A percentile compares a stretch with the other conserved stretches of the same genome.
These are phyloP conservation scores for Trichosanthes truncata DNA, from an alignment of 306 rosid species.

Conservation along the genomic window DNA sequence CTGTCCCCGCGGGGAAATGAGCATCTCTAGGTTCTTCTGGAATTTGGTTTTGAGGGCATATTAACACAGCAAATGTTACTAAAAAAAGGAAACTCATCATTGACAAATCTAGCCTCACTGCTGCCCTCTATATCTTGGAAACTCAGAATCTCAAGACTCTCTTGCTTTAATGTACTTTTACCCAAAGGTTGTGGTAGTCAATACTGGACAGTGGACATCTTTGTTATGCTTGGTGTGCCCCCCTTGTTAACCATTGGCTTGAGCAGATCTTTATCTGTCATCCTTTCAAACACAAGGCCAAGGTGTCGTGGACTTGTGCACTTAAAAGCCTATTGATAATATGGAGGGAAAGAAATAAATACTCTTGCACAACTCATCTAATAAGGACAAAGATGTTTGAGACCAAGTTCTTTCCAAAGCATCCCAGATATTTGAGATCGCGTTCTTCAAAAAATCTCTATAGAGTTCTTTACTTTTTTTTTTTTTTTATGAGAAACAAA, in stretches of 20 bases:
- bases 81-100: background rate
- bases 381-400: too few species aligned
- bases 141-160: background rate
- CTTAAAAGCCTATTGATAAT: background rate
- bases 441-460: background rate
- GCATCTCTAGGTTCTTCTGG: background rate
- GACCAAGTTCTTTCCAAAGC: too few species aligned
- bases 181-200: background rate
- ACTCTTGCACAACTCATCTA: too few species aligned
- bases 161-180: background rate
- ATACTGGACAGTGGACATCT: background rate
- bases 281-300: too few species aligned
- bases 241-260: too few species aligned
- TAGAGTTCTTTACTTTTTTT: background rate
- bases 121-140: background rate
- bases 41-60: background rate
- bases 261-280: too few species aligned
- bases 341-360: too few species aligned
- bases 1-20: too few species aligned
- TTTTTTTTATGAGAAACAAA: too few species aligned
- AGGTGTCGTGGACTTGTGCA: background rate
- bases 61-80: background rate
- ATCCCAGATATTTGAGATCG: too few species aligned
- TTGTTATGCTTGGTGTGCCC: too few species aligned
- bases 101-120: background rate